Conservation (phyloP, 257 asterid species). For the Gentiana straminea region DNA sequence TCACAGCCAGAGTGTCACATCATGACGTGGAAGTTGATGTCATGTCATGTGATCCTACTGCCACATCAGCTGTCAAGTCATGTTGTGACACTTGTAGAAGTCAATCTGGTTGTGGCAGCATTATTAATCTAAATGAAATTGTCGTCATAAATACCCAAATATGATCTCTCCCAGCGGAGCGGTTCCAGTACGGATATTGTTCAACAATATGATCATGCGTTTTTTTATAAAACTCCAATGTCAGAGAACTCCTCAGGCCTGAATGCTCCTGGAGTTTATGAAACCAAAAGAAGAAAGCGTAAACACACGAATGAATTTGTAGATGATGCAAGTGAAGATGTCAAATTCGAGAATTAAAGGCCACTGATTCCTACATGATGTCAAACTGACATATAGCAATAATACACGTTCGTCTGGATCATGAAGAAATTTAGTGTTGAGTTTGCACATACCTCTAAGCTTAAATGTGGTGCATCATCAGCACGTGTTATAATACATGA, state of each 20-base stretch:
- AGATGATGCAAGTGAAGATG: neutral
- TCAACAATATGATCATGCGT: slow-evolving; percentile 61
- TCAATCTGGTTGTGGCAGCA: no score
- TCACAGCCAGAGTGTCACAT: neutral
- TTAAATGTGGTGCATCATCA: slow-evolving; percentile 92
- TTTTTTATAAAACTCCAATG: slow-evolving; percentile 76
- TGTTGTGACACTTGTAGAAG: no score
- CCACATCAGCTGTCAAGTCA: no score
- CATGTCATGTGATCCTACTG: no score
- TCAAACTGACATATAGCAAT: neutral
- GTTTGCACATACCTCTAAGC: slow-evolving; percentile 47
- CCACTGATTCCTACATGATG: no score
- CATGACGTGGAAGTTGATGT: neutral
- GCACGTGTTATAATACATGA: slow-evolving; percentile 90
- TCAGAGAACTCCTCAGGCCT: slow-evolving; percentile 79
- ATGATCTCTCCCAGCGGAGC: slow-evolving; percentile 89
- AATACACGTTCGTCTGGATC: neutral
- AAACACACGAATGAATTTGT: neutral
- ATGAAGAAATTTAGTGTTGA: neutral
- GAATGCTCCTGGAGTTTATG: slow-evolving; percentile 50
- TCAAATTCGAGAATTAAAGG: neutral
- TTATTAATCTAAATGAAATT: no score
- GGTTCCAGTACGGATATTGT: slow-evolving; percentile 81
- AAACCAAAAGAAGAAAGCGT: neutral
- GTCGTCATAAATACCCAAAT: slow-evolving; percentile 53